A percentile compares a stretch with the other conserved stretches of the same genome.
phyloP scores from a whole-genome alignment of 1,284 basidiomycete genomes.

The Microbotryum saponariae region DNA sequence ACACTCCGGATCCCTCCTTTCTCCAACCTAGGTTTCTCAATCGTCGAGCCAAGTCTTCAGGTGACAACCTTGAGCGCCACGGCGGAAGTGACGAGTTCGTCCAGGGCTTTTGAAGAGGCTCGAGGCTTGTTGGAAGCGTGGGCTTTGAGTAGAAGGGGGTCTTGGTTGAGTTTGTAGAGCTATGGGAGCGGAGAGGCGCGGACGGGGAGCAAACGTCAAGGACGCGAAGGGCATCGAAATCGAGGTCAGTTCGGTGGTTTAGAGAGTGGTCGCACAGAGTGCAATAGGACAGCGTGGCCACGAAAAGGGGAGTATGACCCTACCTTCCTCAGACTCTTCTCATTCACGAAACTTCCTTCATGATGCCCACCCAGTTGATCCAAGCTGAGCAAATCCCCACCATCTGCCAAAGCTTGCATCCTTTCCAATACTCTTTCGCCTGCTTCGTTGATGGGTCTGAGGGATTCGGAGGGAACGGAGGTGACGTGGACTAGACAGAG shows the following conservation, averaged over 20 bases:
- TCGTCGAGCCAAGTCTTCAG: slow-evolving; percentile 16
- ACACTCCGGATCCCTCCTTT: too few relatives aligned
- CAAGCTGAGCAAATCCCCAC: slow-evolving; percentile 47
- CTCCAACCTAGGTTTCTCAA: too few relatives aligned
- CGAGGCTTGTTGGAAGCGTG: slow-evolving; percentile 40
- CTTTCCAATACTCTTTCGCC: slow-evolving; percentile 43
- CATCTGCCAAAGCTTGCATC: slow-evolving; percentile 56
- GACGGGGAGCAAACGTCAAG: background rate
- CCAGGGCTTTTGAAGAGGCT: slow-evolving; percentile 46
- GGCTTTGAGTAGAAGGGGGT: slow-evolving; percentile 46
- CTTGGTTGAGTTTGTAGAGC: slow-evolving; percentile 66
- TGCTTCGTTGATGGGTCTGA: slow-evolving; percentile 13
- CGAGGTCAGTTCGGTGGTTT: background rate
- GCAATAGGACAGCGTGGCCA: background rate
- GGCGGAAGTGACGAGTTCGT: slow-evolving; percentile 62
- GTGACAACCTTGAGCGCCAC: slow-evolving; percentile 72
- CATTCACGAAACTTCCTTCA: slow-evolving; percentile 37
- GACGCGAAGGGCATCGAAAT: background rate
- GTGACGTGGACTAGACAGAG: slow-evolving; percentile 67
- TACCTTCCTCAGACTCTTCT: slow-evolving; percentile 59
- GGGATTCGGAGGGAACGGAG: slow-evolving; percentile 37
- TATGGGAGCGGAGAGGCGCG: slow-evolving; percentile 38
- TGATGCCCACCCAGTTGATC: slow-evolving; percentile 23
- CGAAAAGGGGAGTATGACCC: slow-evolving; percentile 20
- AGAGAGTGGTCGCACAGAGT: too few relatives aligned